A percentile compares a stretch with the other conserved stretches of the same genome.
Evolutionary conservation across 2,329 filamentous ascomycete genomes (phyloP).

Genomic region (Furcasterigmium sp.): DNA sequence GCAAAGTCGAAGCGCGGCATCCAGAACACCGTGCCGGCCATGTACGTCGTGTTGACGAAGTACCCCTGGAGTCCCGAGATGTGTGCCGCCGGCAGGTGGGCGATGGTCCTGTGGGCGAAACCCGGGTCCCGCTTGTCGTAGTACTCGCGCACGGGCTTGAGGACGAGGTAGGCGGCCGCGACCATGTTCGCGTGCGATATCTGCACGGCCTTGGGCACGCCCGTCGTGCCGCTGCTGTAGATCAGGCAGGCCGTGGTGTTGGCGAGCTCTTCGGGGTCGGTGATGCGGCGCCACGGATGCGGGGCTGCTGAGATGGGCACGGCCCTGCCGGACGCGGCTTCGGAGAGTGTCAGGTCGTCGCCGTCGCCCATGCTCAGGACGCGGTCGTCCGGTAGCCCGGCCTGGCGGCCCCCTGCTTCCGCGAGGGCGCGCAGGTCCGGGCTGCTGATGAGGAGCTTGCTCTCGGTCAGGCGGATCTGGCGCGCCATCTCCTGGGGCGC

Average conservation of each 20-base stretch:
- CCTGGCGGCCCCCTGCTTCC: constrained; percentile 40
- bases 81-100: constrained; percentile 5
- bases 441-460: constrained; percentile 37
- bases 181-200: constrained; percentile 41
- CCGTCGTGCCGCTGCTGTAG: constrained; percentile 45
- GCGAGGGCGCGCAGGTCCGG: constrained; percentile 40
- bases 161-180: constrained; percentile 24
- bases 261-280: constrained; percentile 38
- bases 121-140: constrained; percentile 17
- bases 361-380: constrained; percentile 13
- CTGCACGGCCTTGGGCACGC: constrained; percentile 39
- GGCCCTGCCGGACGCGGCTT: constrained; percentile 21
- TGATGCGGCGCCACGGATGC: constrained; percentile 49
- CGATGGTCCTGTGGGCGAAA: constrained; percentile 23
- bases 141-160: constrained; percentile 21
- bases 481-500: constrained; percentile 46
- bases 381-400: constrained; percentile 32
- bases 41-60: constrained; percentile 4
- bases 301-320: constrained; percentile 27
- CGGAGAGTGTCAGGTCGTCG: constrained; percentile 16
- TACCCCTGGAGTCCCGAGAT: constrained; percentile 6
- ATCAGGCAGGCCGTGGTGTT: constrained; percentile 34
- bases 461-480: constrained; percentile 32
- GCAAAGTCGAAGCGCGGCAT: background rate
- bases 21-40: constrained; percentile 7